Conservation (phyloP, 2,329 filamentous ascomycete genomes). For the Aspergillus viridinutans region DNA sequence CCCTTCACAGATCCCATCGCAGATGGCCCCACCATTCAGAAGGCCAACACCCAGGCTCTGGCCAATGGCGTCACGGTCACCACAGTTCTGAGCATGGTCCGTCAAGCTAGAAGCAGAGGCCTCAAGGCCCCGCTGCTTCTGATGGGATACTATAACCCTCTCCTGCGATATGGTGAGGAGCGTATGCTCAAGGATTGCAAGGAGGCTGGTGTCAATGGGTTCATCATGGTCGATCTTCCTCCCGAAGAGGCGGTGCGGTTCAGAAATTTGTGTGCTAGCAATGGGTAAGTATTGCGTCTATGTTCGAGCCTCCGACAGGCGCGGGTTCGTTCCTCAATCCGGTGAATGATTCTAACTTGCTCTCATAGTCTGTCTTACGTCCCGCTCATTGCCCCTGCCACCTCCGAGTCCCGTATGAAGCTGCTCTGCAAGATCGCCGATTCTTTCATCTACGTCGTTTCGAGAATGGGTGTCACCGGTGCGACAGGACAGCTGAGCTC, state of each 20-base stretch:
- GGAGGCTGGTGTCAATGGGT: constrained; percentile 83
- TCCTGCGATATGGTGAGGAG: constrained; percentile 92
- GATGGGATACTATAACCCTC: constrained; percentile 99
- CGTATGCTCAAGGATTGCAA: constrained; percentile 78
- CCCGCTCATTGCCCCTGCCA: constrained; percentile 91
- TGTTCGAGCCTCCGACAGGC: not conserved
- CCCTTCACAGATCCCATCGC: constrained; percentile 98
- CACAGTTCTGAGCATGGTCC: constrained; percentile 76
- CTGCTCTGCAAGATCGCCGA: constrained; percentile 94
- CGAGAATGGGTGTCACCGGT: constrained; percentile 93
- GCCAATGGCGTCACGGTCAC: constrained; percentile 82
- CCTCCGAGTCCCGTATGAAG: constrained; percentile 89
- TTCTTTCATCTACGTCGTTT: constrained; percentile 98
- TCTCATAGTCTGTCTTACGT: constrained; percentile 75
- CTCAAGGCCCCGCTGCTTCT: constrained; percentile 79
- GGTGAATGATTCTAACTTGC: not conserved
- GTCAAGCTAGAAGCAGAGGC: constrained; percentile 70
- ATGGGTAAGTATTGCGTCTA: constrained; percentile 22
- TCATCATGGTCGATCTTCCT: constrained; percentile 95
- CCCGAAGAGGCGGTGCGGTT: constrained; percentile 90
- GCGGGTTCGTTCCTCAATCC: not conserved
- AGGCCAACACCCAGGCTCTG: constrained; percentile 84
- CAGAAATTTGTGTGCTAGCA: constrained; percentile 31
- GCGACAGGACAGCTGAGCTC: constrained; percentile 78
- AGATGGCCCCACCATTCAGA: constrained; percentile 95